Base-by-base conservation (phyloP, 208 protist genomes). In the Polymyxa betae region DNA sequence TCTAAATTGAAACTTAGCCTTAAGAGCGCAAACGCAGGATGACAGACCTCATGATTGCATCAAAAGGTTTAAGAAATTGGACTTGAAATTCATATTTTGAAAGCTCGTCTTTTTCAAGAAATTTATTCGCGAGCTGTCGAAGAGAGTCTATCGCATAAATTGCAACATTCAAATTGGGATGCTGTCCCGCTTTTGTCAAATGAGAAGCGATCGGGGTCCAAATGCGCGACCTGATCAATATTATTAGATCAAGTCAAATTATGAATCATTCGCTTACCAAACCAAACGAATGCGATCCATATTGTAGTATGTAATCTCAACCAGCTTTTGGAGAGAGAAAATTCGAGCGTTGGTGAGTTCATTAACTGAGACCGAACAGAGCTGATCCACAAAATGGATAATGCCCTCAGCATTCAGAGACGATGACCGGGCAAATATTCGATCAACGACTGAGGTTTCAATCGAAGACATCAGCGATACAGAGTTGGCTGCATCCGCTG, bases 41-140 rank as follows among this genome's bases (percentile, higher is more conserved):
- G 24, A 5, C 49, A 60, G 12, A 60, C 49, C 49, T 49, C 88
- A 97, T 94, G 45, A 98, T 96, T 12, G 90, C 41, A 49, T 97
- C 94, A 52, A 98, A 98, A 0, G 96, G 96, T 88, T 94, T 95
- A 12, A 98, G 92, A 82, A 98, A 97, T 77, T 98, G 96, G 29
- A 95, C 91, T 92, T 98, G 96, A 92, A 98, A 97, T 46, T 96
- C 91, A 91, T 94, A 97, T 87, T 96, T 94, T 24, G 94, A 91
- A 49, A 97, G 91, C 88, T 94, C 87, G 16, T 96, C 94, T 68
- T 95, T 95, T 43, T 96, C 94, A 20, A 97, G 92, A 92, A 97
- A 98, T 88, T 97, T 97, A 46, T 93, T 94, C 24, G 95, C 91
- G 0, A 98, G 94, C 92, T 97, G 96, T 32, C 95, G 91, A 24